Evolutionary conservation across 2,329 filamentous ascomycete species (phyloP).

Genomic region (Fusarium cicatricum): DNA sequence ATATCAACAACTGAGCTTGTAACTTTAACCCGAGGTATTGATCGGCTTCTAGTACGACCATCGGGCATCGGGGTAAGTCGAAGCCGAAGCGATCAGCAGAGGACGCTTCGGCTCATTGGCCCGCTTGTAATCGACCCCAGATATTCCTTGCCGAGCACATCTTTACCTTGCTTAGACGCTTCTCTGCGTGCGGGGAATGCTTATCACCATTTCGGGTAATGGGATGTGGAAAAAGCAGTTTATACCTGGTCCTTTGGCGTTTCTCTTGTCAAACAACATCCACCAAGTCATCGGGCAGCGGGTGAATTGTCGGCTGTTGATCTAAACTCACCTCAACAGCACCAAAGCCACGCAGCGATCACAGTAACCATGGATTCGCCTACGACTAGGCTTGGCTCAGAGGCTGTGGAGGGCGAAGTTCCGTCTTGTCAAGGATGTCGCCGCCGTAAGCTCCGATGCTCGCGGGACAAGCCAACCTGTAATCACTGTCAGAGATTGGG

Average conservation of each 20-base stretch:
- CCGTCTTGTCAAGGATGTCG: conserved; percentile 36
- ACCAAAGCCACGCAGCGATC: background rate
- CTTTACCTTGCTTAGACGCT: background rate
- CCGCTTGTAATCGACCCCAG: conserved; percentile 10
- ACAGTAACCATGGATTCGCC: background rate
- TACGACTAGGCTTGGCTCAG: background rate
- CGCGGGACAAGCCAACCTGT: conserved; percentile 30
- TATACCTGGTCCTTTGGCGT: background rate
- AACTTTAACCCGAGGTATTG: background rate
- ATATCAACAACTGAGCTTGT: background rate
- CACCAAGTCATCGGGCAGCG: conserved; percentile 27
- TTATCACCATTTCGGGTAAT: background rate
- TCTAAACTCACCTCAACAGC: background rate
- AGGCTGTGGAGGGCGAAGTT: conserved; percentile 10
- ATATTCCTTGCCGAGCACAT: background rate
- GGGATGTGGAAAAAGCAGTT: background rate
- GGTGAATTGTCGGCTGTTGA: conserved; percentile 6
- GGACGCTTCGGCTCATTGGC: conserved; percentile 9
- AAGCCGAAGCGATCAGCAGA: conserved; percentile 16
- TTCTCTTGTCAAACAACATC: background rate
- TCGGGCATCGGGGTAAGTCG: conserved; percentile 29
- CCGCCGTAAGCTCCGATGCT: conserved; percentile 33
- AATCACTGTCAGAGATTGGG: conserved; percentile 33
- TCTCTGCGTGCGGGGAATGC: conserved; percentile 15
- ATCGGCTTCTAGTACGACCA: background rate